Base-by-base conservation (phyloP, 345 rosid species). In the Corchorus capsularis region DNA sequence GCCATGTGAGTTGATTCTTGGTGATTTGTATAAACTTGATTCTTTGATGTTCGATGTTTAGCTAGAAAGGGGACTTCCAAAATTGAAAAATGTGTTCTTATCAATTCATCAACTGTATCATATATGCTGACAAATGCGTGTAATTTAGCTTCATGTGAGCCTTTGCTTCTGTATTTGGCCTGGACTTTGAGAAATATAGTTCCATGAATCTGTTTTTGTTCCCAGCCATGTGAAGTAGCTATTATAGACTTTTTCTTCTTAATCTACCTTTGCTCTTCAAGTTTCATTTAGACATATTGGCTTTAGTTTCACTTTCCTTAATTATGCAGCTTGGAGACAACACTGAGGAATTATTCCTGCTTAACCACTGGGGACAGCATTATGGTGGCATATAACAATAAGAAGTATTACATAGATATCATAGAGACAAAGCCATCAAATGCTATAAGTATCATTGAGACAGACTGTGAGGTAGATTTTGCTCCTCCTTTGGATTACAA, bases 391-490 rank as follows among this genome's bases (percentile, higher is more conserved):
- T 96, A 96, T 79, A 96, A 93, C 89, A 93, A 92, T 80, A 96
- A 96, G 83, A 93, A 96, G 57, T 96, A 96, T 82, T 96, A 93
- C 84, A 94, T 96, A 81, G 98, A 96, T 85, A 96, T 96, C 61
- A 63, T 94, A 76, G 98, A 94, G 84, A 89, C 97, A 63, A 93
- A 91, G 84, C 99, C 99, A 80, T 89, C 99, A 16, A 82, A 90
- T 83, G 99, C 97, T 75, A 96, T 92, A 75, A 96, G 86, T 82
- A 93, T 96, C 83, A 96, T 96, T 74, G 99, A 96, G 92, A 96
- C 99, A n/a, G 99, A 96, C 81, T 96, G 99, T 79, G 99, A 96
- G 84, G 99, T 96, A 77, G 99, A 96, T 83, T 96, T 94, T 75
- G 99, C 99, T 55, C 95, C 98, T 86, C 99, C 99, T 17, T 83